Evolutionary conservation across 2,329 filamentous ascomycete species (phyloP), one percentile per base, ranked within the genome.

Genomic region (Sphaerulina vaccinii): DNA sequence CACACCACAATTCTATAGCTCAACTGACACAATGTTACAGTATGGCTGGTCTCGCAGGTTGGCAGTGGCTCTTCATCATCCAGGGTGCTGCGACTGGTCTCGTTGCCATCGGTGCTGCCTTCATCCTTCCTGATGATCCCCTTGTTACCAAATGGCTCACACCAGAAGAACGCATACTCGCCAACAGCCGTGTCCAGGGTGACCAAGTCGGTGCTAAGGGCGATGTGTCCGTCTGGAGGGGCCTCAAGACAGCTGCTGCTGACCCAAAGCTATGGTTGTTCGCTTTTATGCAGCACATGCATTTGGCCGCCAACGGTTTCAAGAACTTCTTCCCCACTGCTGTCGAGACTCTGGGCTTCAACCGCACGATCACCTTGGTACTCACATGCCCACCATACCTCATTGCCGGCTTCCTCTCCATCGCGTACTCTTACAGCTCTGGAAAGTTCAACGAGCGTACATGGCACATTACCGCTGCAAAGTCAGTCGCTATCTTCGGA

Each of bases 81-180:
- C 85, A 89, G 66, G 86, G 86, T 21, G 75, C 76, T 7, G 74
- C 84, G 46, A 88, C 85, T 1, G 72, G 88, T 19, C 73, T 73
- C 8, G 74, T 88, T 22, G 84, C 85, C 11, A 65, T 82, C 5
- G 60, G 66, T 1, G 75, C 82, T 1, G 78, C 77, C 63, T 82
- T 81, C 59, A 69, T 88, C 23, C 72, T 90, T 11, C 85, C 85
- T 0, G 81, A 88, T 64, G 86, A 87, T 57, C 86, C 86, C 1
- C 49, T 53, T n/a, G 45, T 54, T 8, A 74, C 75, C 0, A 64
- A 65, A 6, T 78, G 77, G 65, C 70, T 80, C 38, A 75, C 64
- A 1, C 67, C 68, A 1, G 72, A 75, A 16, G 77, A 81, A 37
- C 57, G 57, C 6, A 23, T 42, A 32, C 66, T 80, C 4, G 75